phyloP scores from a whole-genome alignment of 2,329 filamentous ascomycete species.

The Polychaeton citri region DNA sequence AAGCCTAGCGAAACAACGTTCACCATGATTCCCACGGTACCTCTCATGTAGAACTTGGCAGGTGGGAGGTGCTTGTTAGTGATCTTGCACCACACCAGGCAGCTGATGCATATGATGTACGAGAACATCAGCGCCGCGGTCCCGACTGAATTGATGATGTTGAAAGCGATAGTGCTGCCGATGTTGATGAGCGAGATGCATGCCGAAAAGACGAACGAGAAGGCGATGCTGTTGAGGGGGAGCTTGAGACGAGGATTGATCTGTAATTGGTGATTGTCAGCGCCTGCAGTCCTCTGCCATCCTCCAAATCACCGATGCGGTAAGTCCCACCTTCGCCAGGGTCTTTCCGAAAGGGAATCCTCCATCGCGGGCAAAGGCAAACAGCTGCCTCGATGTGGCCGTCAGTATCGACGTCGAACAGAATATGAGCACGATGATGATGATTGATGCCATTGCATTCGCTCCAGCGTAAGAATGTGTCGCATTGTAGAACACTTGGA shows the following conservation, averaged over 20 bases:
- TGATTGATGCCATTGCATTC: not conserved
- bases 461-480: not conserved
- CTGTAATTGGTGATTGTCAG: too few relatives aligned
- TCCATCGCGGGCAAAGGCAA: not conserved
- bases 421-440: not conserved
- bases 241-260: conserved; percentile 2
- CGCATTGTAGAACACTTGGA: not conserved
- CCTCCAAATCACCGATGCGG: too few relatives aligned
- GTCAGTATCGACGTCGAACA: not conserved
- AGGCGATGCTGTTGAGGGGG: conserved; percentile 12
- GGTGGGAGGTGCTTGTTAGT: too few relatives aligned
- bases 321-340: not conserved
- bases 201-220: conserved; percentile 7
- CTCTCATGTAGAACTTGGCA: too few relatives aligned
- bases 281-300: too few relatives aligned
- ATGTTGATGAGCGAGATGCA: conserved; percentile 23
- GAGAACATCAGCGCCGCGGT: conserved; percentile 27
- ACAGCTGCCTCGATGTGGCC: not conserved
- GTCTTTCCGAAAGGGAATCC: not conserved
- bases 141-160: conserved; percentile 28
- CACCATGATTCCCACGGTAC: too few relatives aligned
- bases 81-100: too few relatives aligned
- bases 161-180: conserved; percentile 25
- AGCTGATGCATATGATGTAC: too few relatives aligned
- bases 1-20: too few relatives aligned